Conservation (phyloP, 345 rosid genomes). For the Aquilaria malaccensis region DNA sequence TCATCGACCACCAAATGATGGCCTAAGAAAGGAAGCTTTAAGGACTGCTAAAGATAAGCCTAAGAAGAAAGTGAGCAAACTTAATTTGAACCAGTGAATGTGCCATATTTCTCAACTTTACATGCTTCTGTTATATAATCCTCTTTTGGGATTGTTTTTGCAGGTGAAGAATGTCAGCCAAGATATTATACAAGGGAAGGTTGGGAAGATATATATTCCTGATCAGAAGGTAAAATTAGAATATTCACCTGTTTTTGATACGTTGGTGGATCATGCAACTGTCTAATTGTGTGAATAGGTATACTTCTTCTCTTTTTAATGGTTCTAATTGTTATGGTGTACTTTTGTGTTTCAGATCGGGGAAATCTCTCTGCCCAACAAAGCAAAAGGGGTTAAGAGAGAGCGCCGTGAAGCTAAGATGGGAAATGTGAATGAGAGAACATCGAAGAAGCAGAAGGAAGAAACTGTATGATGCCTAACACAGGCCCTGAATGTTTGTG, state of each 20-base stretch:
- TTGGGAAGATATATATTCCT: slow-evolving; percentile 79
- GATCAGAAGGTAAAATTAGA: slow-evolving; percentile 69
- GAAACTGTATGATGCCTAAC: slow-evolving; percentile 26
- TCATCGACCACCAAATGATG: slow-evolving; percentile 79
- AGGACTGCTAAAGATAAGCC: slow-evolving; percentile 54
- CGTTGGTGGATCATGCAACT: neutral
- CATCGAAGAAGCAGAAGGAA: slow-evolving; percentile 60
- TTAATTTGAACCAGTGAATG: neutral
- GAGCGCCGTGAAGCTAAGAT: slow-evolving; percentile 76
- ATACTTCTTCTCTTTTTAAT: neutral
- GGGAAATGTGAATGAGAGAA: slow-evolving; percentile 30
- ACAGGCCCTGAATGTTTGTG: neutral
- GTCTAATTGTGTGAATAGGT: neutral
- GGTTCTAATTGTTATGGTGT: neutral
- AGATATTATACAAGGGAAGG: slow-evolving; percentile 54
- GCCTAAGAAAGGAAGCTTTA: slow-evolving; percentile 82
- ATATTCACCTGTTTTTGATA: neutral
- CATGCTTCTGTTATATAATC: slow-evolving; percentile 5
- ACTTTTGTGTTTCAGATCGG: slow-evolving; percentile 8
- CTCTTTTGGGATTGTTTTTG: slow-evolving; percentile 7
- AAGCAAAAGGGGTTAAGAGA: slow-evolving; percentile 86
- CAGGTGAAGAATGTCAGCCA: slow-evolving; percentile 74
- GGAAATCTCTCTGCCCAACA: slow-evolving; percentile 49
- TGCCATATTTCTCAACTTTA: neutral
- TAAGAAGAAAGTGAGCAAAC: slow-evolving; percentile 70